Base-by-base conservation (phyloP, 345 rosid species). In the Eucalyptus dawsonii region DNA sequence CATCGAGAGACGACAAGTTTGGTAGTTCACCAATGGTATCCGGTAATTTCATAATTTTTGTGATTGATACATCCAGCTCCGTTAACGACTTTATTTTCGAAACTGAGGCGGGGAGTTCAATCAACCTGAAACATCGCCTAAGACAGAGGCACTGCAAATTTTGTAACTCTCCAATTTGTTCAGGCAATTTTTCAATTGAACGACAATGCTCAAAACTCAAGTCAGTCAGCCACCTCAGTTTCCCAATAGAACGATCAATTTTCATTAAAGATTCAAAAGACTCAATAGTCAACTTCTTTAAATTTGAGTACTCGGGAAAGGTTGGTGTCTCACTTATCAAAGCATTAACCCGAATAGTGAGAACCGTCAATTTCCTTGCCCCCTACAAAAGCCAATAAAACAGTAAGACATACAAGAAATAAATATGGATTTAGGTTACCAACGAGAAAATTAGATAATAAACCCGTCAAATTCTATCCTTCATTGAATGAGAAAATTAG, bases 281-380 rank as follows among this genome's bases (percentile, higher is more conserved):
- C n/a, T 0, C 0, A 53, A 60, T 6, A 25, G 8, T 11, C 15
- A 60, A 25, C 31, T 60, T 6, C 67, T 60, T 2, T 25, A 60
- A 60, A 60, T 3, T 4, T 10, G 31, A 60, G n/a, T 27, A 0
- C 8, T 5, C n/a, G 15, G 31, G n/a, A 25, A 60, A 25, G n/a
- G 67, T 12, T 11, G 67, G 15, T 27, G 1, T 1, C n/a, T 14
- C 0, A 60, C 6, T 2, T 25, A 58, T 58, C 4, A 0, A 58
- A 0, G 0, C 0, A 11, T 13, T 4, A 3, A 2, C 0, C 0
- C 0, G n/a, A 10, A 24, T 5, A 60, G 31, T 3, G 4, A 60
- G 67, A 24, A 25, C n/a, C 67, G 3, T 60, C 67, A 60, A n/a
- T n/a, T n/a, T 60, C 31, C 67, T 60, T 25, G 50, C 50, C 6